Evolutionary conservation across 1,139 yeast species (phyloP), one percentile per base, ranked within the genome.

Genomic region (Eremothecium gossypii): DNA sequence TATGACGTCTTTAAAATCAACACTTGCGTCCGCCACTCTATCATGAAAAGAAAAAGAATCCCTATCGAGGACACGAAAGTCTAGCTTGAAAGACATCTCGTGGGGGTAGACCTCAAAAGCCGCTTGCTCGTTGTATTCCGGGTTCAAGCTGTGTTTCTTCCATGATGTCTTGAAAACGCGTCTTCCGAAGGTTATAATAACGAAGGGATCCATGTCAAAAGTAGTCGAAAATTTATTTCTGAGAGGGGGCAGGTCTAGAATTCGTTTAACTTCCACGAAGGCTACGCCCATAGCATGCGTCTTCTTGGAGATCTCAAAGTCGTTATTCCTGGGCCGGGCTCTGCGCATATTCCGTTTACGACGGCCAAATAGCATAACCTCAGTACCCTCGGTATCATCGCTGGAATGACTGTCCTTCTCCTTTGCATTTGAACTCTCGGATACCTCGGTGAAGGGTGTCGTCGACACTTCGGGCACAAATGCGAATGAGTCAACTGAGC

Each of bases 141-240:
- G 98, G 45, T 81, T 82, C 41, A 86, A 63, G 1, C 85, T 82
- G 57, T 89, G 97, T 27, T 86, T 75, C 52, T 80, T 76, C 79
- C 87, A 83, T 20, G 91, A 81, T 0, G 96, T 87, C 51, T 95
- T 74, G 60, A 78, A 89, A 0, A 93, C 86, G 49, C 83, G 82
- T 55, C 84, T 82, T 9, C 96, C 96, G 61, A 89, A 86, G 0
- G 96, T 80, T 0, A 85, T 80, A 12, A 89, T 91, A 5, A 89
- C 94, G 64, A 89, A 91, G 0, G 98, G 97, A 57, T 91, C 98
- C 94, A 91, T 85, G 60, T 87, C 96, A 55, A 82, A 91, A 0
- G 91, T 80, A 14, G 87, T 76, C 14, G 89, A 69, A 1, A 81
- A 71, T 29, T 76, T 66, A 51, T 75, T 78, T 44, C 67, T 70